A percentile compares a stretch with the other conserved stretches of the same genome.
Conservation (phyloP, 805 yeast genomes). For the Ogataea minuta region DNA sequence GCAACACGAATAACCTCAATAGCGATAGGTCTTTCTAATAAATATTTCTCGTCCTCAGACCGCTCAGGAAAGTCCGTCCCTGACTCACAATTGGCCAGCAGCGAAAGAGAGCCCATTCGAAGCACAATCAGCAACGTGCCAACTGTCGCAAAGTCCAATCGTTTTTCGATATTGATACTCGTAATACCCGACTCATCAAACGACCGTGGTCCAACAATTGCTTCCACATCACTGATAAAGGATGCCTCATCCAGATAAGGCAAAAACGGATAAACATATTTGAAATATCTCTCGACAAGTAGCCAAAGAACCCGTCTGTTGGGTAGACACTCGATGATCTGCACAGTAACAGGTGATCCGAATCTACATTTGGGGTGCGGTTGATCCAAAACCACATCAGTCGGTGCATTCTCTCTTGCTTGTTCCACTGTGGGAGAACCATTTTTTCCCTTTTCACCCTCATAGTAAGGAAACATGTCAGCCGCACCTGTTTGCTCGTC, state of each 20-base stretch:
- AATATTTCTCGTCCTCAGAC: conserved; percentile 34
- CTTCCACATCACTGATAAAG: conserved; percentile 34
- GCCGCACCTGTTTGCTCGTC: conserved; percentile 39
- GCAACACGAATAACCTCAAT: conserved; percentile 47
- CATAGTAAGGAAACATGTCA: conserved; percentile 36
- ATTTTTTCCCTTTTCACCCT: conserved; percentile 12
- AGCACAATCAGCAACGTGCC: conserved; percentile 47
- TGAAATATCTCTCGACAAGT: conserved; percentile 43
- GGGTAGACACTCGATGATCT: conserved; percentile 42
- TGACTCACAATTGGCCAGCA: conserved; percentile 33
- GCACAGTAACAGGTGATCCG: conserved; percentile 24
- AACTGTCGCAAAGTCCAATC: conserved; percentile 47
- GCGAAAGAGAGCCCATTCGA: conserved; percentile 42
- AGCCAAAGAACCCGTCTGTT: conserved; percentile 44
- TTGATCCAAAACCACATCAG: conserved; percentile 12
- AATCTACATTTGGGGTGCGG: conserved; percentile 17
- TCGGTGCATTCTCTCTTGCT: not conserved
- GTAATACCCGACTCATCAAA: conserved; percentile 34
- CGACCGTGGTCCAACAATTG: conserved; percentile 38
- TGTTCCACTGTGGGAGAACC: conserved; percentile 10
- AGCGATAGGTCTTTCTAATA: conserved; percentile 46
- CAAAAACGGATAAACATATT: conserved; percentile 43
- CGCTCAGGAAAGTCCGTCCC: conserved; percentile 24
- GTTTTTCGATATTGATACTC: conserved; percentile 36
- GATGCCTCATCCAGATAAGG: conserved; percentile 45